phyloP scores from a whole-genome alignment of 495 filamentous ascomycete species.

The Annulohypoxylon maeteangense region DNA sequence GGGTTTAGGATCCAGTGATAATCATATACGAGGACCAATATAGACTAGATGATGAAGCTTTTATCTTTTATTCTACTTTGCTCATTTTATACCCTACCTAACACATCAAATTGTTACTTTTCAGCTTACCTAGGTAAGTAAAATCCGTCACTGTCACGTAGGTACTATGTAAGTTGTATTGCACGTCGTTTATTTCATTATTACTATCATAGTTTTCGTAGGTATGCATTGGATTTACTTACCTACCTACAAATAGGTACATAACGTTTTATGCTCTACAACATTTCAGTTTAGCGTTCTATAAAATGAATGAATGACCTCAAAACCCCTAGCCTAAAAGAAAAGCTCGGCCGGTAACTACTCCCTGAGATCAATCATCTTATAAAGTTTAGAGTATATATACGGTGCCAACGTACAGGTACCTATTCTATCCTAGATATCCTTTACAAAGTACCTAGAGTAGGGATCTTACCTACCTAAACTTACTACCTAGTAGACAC shows the following conservation, averaged over 20 bases:
- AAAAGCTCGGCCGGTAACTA: constrained; percentile 16
- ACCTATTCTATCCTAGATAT: constrained; percentile 1
- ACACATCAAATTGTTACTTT: background rate
- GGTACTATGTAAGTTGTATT: background rate
- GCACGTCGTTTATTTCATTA: background rate
- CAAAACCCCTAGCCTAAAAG: constrained; percentile 21
- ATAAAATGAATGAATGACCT: constrained; percentile 6
- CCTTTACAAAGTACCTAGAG: constrained; percentile 7
- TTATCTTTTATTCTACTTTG: background rate
- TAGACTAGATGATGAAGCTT: constrained; percentile 2
- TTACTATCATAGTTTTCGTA: background rate
- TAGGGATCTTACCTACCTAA: constrained; percentile 23
- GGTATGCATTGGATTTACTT: background rate
- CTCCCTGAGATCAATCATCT: constrained; percentile 10
- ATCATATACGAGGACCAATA: constrained; percentile 34
- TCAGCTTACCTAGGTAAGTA: background rate
- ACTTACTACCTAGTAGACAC: too few species aligned
- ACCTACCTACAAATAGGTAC: too few species aligned
- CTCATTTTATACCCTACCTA: background rate
- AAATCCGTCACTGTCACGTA: background rate
- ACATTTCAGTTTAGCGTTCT: constrained; percentile 11
- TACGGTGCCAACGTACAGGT: constrained; percentile 10
- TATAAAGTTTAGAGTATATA: constrained; percentile 14
- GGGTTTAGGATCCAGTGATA: constrained; percentile 34
- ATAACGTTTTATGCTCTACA: background rate